phyloP scores from a whole-genome alignment of 108 stramenopile genomes.

The Cyclostephanos invisitatus region DNA sequence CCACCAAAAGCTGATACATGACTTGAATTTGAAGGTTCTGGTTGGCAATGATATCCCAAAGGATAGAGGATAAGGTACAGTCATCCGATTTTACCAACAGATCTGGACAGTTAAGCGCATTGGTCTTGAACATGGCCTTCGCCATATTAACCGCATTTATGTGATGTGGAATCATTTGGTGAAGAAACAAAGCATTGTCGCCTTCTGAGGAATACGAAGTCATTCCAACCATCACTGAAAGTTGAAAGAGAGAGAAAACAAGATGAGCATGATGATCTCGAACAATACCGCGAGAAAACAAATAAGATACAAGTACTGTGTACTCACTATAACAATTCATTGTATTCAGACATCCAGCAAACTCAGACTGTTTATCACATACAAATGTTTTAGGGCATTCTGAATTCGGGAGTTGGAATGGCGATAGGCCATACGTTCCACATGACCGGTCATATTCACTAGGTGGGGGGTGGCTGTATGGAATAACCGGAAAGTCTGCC shows the following conservation, averaged over 20 bases:
- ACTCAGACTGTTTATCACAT: conserved; percentile 46
- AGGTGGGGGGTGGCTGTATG: conserved; percentile 55
- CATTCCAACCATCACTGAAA: conserved; percentile 76
- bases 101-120: conserved; percentile 46
- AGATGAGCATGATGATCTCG: no score
- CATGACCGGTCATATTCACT: conserved; percentile 63
- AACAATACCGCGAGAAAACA: no score
- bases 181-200: conserved; percentile 66
- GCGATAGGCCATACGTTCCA: conserved; percentile 65
- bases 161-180: conserved; percentile 96
- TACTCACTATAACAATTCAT: conserved; percentile 77
- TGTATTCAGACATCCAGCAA: conserved; percentile 70
- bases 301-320: no score
- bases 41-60: conserved; percentile 66
- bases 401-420: conserved; percentile 55
- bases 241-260: no score
- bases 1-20: conserved; percentile 65
- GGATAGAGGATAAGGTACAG: conserved; percentile 55
- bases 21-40: conserved; percentile 85
- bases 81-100: conserved; percentile 40
- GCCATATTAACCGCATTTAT: conserved; percentile 97
- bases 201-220: conserved; percentile 40
- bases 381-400: conserved; percentile 65
- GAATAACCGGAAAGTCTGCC: conserved; percentile 44
- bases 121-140: conserved; percentile 64